Evolutionary conservation across 2,329 filamentous ascomycete species (phyloP).

Genomic region (Pyricularia sp.): DNA sequence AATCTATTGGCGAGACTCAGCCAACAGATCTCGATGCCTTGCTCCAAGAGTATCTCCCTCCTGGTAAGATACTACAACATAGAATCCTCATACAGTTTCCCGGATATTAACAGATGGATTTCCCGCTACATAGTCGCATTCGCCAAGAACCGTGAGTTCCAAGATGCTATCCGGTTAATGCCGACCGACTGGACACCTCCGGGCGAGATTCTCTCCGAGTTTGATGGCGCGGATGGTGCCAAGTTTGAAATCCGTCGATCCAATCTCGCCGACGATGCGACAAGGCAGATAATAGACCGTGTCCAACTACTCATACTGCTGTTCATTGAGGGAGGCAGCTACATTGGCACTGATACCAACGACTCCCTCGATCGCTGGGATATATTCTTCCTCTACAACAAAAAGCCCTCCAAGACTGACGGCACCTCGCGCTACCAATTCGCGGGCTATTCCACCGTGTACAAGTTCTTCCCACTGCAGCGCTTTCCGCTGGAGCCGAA

Average conservation of each 20-base stretch:
- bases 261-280: constrained; percentile 53
- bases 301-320: constrained; percentile 74
- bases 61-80: constrained; percentile 32
- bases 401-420: constrained; percentile 27
- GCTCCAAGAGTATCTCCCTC: constrained; percentile 53
- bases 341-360: constrained; percentile 47
- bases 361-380: constrained; percentile 75
- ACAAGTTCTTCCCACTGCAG: constrained; percentile 60
- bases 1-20: constrained; percentile 51
- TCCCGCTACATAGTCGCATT: constrained; percentile 44
- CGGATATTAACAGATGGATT: constrained; percentile 7
- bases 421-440: constrained; percentile 47
- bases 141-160: constrained; percentile 46
- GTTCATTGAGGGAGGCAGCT: constrained; percentile 86
- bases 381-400: constrained; percentile 67
- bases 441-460: constrained; percentile 80
- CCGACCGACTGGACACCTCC: constrained; percentile 52
- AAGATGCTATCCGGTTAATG: constrained; percentile 37
- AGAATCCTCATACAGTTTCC: background rate
- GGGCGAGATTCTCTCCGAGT: constrained; percentile 54
- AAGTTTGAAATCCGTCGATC: constrained; percentile 79
- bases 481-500: constrained; percentile 19
- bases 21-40: constrained; percentile 55
- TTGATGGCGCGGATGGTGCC: constrained; percentile 42
- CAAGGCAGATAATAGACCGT: constrained; percentile 61